Percentiles rank a stretch among this genome's conserved stretches.
Conservation (phyloP, 148 eudicot genomes). For the Cornus kousa region DNA sequence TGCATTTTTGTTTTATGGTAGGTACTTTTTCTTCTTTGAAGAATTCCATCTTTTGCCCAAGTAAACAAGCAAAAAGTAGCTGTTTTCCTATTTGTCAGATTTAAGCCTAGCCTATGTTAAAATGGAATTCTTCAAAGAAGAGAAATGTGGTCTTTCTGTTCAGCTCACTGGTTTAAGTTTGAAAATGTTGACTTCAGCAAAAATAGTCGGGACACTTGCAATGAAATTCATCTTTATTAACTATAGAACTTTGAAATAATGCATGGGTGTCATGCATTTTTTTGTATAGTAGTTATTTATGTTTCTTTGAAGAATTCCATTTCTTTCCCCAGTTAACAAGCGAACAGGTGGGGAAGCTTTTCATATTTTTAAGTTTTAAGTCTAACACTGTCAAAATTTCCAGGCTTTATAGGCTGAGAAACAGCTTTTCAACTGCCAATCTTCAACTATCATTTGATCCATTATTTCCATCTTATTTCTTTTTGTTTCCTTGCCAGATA, state of each 20-base stretch:
- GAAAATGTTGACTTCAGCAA: no score
- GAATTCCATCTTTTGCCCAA: background rate
- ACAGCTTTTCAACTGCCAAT: background rate
- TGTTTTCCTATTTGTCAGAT: background rate
- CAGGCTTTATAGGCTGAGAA: background rate
- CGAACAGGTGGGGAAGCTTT: background rate
- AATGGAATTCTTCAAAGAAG: no score
- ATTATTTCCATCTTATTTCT: background rate
- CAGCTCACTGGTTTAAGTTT: no score
- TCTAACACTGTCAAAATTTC: background rate
- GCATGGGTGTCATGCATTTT: background rate
- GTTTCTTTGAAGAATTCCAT: background rate
- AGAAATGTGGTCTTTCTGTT: no score
- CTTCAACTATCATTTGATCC: background rate
- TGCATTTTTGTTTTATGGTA: background rate
- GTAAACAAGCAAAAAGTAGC: background rate
- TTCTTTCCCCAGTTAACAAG: background rate
- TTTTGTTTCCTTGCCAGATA: slow-evolving; percentile 40
- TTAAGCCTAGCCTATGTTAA: background rate
- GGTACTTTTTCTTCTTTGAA: background rate
- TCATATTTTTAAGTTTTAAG: no score
- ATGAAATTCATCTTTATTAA: no score
- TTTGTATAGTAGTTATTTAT: background rate
- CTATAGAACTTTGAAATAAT: background rate
- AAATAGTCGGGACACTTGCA: no score